Base-by-base conservation (phyloP, 1,284 basidiomycete species). In the Leucocoprinus gongylophorus region DNA sequence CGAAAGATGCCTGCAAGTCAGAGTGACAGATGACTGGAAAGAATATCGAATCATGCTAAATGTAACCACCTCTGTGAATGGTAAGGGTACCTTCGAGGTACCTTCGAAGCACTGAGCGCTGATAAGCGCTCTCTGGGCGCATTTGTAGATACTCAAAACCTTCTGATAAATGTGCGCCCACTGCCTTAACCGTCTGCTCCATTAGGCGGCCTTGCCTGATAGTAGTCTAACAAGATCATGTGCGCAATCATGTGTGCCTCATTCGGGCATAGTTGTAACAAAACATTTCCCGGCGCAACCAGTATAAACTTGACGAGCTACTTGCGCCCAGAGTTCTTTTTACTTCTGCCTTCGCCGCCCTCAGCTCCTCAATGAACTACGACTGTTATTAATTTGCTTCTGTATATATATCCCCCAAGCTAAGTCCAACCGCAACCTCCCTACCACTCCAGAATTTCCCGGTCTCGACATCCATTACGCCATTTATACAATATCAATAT, bases 271-370 rank as follows among this genome's bases (percentile, higher is more conserved):
- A 41, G 46, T 50, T 20, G 21, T 57, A 58, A 57, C 50, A 59
- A 53, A 53, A 29, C 48, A 55, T 64, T 64, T 66, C 59, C 65
- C 66, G 65, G 57, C 57, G 56, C 58, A 47, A 63, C 59, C 64
- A 64, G 66, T 61, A 67, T 64, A 67, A 65, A 66, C 62, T 6
- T 59, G 62, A 62, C 41, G 20, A 55, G 59, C 59, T 57, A 62
- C 62, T 55, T 51, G 59, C 62, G 62, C 63, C 61, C 62, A 60
- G 54, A 38, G 35, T 53, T 53, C 56, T 46, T 55, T 47, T 51
- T 55, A 33, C 59, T 55, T 59, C 46, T 51, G 49, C 51, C 57
- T 50, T 53, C 45, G 57, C 57, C 55, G 44, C 56, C 46, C 55
- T 53, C 49, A 13, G 48, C 33, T 30, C 51, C 46, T 40, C 54